Conservation (phyloP, 2,329 filamentous ascomycete genomes). For the Lachnellula arida region DNA sequence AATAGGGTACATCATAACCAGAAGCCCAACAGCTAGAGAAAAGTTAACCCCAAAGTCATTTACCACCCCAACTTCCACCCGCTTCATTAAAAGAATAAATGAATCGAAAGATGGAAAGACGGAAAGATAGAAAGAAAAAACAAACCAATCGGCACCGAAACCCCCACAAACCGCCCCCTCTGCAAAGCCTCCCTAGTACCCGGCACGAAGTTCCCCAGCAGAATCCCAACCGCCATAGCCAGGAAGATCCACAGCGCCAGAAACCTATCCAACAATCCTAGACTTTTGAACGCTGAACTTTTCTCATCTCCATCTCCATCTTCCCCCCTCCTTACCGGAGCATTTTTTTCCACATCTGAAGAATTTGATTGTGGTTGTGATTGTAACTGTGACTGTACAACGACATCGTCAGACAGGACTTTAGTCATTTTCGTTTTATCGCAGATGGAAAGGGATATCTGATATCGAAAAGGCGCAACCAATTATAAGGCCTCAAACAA, state of each 20-base stretch:
- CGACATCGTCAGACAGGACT: conserved; percentile 5
- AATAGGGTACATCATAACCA: conserved; percentile 95
- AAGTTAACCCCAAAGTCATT: not conserved
- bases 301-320: conserved; percentile 1
- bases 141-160: conserved; percentile 58
- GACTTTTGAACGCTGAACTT: conserved; percentile 26
- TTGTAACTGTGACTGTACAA: not conserved
- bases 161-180: conserved; percentile 56
- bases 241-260: conserved; percentile 58
- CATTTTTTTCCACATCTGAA: conserved; percentile 9
- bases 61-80: not conserved
- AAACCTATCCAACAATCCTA: conserved; percentile 46
- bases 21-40: conserved; percentile 62
- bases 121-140: conserved; percentile 4
- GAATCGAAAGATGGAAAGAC: no score
- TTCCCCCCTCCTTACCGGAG: not conserved
- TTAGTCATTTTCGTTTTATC: not conserved
- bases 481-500: conserved; percentile 16
- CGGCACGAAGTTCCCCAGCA: conserved; percentile 59
- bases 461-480: not conserved
- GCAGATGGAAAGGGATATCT: not conserved
- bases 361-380: not conserved
- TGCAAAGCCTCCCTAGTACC: conserved; percentile 51
- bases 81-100: no score
- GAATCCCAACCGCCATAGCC: conserved; percentile 61